Evolutionary conservation across 768 basidiomycete species (phyloP).

Genomic region (Chalciporus piperatus): DNA sequence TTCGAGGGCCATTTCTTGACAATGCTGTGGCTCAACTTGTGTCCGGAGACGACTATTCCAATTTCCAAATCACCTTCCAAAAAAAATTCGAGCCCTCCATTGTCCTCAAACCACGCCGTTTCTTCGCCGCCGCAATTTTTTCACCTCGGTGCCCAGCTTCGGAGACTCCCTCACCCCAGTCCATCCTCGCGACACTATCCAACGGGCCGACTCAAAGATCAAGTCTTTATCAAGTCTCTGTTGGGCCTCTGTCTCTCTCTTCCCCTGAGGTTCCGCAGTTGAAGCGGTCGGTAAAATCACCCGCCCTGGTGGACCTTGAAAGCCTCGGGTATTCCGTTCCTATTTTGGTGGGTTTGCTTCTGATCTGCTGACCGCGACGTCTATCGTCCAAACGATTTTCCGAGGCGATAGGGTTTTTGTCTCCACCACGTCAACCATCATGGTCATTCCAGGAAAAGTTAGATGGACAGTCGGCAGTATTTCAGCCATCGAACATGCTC

Average conservation of each 20-base stretch:
- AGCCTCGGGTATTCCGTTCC: background rate
- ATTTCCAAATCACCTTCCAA: background rate
- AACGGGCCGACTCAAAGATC: background rate
- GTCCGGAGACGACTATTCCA: background rate
- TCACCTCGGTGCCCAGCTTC: background rate
- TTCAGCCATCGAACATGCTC: conserved; percentile 1
- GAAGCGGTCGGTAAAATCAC: background rate
- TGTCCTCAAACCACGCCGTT: background rate
- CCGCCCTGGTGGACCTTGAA: background rate
- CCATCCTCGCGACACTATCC: conserved; percentile 2
- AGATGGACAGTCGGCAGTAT: conserved; percentile 16
- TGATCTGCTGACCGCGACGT: background rate
- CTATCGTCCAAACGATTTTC: conserved; percentile 1
- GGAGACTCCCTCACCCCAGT: conserved; percentile 1
- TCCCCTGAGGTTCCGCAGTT: conserved; percentile 1
- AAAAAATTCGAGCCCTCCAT: background rate
- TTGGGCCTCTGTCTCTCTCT: conserved; percentile 3
- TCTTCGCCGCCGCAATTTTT: background rate
- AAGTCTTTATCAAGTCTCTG: background rate
- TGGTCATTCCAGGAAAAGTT: conserved; percentile 1
- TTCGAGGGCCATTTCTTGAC: conserved; percentile 11
- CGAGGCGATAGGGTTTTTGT: background rate
- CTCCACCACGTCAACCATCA: background rate
- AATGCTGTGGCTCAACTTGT: background rate
- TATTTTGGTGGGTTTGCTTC: background rate